Conservation (phyloP, 805 yeast genomes). For the Candida ulmi region DNA sequence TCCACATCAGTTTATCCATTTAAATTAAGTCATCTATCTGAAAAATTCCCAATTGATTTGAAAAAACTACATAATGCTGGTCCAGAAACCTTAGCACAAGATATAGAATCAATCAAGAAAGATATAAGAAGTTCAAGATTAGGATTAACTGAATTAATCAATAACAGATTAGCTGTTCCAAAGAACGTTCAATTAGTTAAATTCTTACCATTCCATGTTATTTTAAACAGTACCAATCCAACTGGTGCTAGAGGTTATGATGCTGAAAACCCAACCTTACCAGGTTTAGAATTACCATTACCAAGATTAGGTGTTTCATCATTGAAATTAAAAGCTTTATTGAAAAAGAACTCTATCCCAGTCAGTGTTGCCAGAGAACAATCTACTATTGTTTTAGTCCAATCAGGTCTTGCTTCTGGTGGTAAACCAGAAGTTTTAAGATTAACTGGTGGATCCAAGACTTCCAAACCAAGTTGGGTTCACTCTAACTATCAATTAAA, state of each 20-base stretch:
- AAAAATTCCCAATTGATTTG: conserved; percentile 51
- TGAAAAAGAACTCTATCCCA: conserved; percentile 44
- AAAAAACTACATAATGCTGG: conserved; percentile 26
- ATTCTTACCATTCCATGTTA: conserved; percentile 64
- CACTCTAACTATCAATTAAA: conserved; percentile 70
- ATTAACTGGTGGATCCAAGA: conserved; percentile 71
- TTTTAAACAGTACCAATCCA: conserved; percentile 58
- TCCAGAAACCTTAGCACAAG: conserved; percentile 24
- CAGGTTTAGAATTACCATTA: conserved; percentile 71
- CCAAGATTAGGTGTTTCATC: conserved; percentile 69
- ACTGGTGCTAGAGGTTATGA: conserved; percentile 65
- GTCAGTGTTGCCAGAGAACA: conserved; percentile 72
- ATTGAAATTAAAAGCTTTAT: conserved; percentile 58
- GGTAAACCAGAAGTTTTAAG: conserved; percentile 58
- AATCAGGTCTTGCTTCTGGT: conserved; percentile 32
- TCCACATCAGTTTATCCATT: conserved; percentile 85
- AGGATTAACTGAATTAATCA: conserved; percentile 74
- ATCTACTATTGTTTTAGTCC: conserved; percentile 63
- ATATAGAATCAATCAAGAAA: conserved; percentile 38
- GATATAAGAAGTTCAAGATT: conserved; percentile 61
- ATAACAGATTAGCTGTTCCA: conserved; percentile 71
- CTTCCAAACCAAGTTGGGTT: conserved; percentile 78
- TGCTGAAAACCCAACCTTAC: conserved; percentile 57
- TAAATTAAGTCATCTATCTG: conserved; percentile 70
- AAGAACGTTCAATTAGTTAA: conserved; percentile 69